phyloP scores from a whole-genome alignment of 2,329 filamentous ascomycete species.

The Acrodontium crateriforme region DNA sequence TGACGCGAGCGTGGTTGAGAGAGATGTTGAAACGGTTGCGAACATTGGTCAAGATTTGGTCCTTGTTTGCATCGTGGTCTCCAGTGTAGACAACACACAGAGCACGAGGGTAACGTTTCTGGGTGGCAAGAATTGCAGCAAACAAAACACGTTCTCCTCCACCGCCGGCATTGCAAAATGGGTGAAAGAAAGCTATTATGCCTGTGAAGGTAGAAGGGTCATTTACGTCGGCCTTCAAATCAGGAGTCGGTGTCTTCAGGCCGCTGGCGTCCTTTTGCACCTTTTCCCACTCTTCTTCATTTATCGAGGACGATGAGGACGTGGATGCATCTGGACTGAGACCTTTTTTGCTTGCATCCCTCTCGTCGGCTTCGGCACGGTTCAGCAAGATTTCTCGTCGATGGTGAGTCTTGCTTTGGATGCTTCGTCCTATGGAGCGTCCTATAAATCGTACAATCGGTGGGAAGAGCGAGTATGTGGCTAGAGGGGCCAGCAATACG shows the following conservation, averaged over 20 bases:
- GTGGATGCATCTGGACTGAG: conserved; percentile 12
- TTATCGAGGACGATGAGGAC: no score
- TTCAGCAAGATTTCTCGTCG: conserved; percentile 18
- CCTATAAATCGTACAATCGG: conserved; percentile 13
- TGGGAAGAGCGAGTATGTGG: conserved; percentile 13
- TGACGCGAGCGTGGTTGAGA: conserved; percentile 66
- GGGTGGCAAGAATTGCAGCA: conserved; percentile 85
- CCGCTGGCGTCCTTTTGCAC: conserved; percentile 34
- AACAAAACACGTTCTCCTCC: conserved; percentile 93
- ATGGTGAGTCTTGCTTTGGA: conserved; percentile 18
- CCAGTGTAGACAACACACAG: conserved; percentile 91
- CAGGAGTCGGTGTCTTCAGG: conserved; percentile 31
- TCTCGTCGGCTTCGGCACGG: conserved; percentile 16
- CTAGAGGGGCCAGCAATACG: conserved; percentile 11
- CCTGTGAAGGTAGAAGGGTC: conserved; percentile 63
- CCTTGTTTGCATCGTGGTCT: conserved; percentile 76
- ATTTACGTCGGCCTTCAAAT: conserved; percentile 29
- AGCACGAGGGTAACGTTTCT: conserved; percentile 74
- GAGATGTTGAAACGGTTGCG: conserved; percentile 84
- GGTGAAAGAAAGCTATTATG: conserved; percentile 91
- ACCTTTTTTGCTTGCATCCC: conserved; percentile 2
- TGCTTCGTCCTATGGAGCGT: conserved; percentile 12
- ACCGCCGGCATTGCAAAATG: conserved; percentile 94
- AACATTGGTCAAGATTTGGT: conserved; percentile 49
- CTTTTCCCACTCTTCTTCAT: conserved; percentile 60